Base-by-base conservation (phyloP, 2,329 filamentous ascomycete genomes). In the Fusarium multiceps region DNA sequence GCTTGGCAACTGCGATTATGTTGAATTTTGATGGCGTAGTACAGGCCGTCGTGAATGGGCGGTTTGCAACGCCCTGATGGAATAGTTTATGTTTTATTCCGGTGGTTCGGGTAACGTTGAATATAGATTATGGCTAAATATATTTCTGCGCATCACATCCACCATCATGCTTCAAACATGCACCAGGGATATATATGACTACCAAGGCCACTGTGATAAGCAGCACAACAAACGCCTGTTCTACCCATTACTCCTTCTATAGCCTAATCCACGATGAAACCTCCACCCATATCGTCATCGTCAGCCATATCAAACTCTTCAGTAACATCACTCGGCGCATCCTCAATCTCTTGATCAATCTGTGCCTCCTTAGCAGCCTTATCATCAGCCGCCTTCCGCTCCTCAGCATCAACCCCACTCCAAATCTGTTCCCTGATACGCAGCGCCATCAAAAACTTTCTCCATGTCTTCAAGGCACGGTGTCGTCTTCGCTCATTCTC, bases 361-460 rank as follows among this genome's bases (percentile, higher is more conserved):
- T 80, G 79, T 41, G 77, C 77, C 32, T 80, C 80, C 47, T 77
- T 74, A 5, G 80, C 79, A 1, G 78, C 77, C 37, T 79, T 80
- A 30, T 79, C 74, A 13, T 80, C 80, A 1, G 78, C 79, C 42
- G 79, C 78, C 27, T 76, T 79, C 59, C 85, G 82, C 37, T 86
- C 83, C 20, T 82, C 81, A 2, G 81, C 82, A 43, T 83, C 82
- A 6, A 87, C 86, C 3, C 86, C 85, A 0, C 83, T 87, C 78
- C 90, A 91, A 37, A 97, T 89, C 63, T 91, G 85, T 77, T 94
- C 89, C 30, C 89, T 85, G 43, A 98, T 93, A 41, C 93, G 85
- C 75, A 98, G 75, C 0, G 90, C 92, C 80, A 93, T 90, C 65
- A 97, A 78, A 65, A 98, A 92, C 75, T 90, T 90, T 28, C 80